Conservation (phyloP, 208 protist genomes). For the Leishmania aethiopica region DNA sequence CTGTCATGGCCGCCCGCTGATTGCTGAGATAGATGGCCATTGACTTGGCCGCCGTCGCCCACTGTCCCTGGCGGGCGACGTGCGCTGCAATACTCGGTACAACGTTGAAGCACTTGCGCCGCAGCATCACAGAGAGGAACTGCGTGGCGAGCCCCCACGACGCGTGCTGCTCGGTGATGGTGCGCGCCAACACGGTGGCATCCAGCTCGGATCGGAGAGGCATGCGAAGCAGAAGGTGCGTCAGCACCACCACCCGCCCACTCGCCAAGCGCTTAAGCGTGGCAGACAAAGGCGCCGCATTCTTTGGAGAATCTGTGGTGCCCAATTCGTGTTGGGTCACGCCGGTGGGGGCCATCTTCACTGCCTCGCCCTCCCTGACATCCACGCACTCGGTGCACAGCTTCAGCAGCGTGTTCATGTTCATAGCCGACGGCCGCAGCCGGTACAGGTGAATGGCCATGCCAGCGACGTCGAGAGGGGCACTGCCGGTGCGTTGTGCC, state of each 20-base stretch:
- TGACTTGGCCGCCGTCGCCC: conserved; percentile 46
- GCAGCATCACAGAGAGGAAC: conserved; percentile 65
- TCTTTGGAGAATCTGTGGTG: not conserved
- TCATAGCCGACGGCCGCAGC: conserved; percentile 61
- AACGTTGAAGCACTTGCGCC: conserved; percentile 52
- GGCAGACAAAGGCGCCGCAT: not conserved
- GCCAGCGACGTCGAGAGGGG: conserved; percentile 9
- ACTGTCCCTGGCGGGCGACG: conserved; percentile 50
- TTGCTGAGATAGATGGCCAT: conserved; percentile 79
- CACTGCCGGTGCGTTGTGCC: not conserved
- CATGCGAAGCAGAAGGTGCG: conserved; percentile 23
- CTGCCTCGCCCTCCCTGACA: not conserved
- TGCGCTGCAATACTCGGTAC: conserved; percentile 52
- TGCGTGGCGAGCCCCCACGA: conserved; percentile 57
- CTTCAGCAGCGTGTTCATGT: conserved; percentile 71
- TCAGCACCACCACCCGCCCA: conserved; percentile 2
- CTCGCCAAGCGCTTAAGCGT: conserved; percentile 13
- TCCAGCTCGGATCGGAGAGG: conserved; percentile 39
- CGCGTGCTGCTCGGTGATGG: conserved; percentile 57
- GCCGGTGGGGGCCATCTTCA: not conserved
- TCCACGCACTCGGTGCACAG: conserved; percentile 27
- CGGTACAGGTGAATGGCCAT: conserved; percentile 47
- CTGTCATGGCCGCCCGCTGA: conserved; percentile 40
- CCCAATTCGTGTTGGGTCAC: not conserved
- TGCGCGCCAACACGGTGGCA: conserved; percentile 62